Conservation (phyloP, 805 yeast species). For the Jamesozyma piceae region DNA sequence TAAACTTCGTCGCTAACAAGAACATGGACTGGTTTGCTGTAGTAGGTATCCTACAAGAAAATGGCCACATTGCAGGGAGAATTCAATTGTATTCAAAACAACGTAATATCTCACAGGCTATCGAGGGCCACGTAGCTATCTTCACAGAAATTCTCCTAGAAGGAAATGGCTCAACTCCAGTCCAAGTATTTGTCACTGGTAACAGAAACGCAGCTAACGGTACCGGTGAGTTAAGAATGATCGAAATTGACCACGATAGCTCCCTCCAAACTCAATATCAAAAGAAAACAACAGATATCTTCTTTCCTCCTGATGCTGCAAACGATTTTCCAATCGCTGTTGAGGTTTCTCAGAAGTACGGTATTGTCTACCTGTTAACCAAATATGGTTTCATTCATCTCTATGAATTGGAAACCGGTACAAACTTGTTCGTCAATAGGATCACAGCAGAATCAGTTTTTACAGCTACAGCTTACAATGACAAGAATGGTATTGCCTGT, state of each 20-base stretch:
- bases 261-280: constrained; percentile 65
- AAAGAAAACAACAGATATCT: constrained; percentile 85
- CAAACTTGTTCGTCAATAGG: constrained; percentile 88
- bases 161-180: constrained; percentile 56
- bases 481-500: constrained; percentile 77
- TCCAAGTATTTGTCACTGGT: constrained; percentile 88
- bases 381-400: constrained; percentile 94
- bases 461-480: constrained; percentile 68
- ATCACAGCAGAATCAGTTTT: constrained; percentile 93
- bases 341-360: constrained; percentile 76
- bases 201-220: constrained; percentile 75
- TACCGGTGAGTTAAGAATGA: constrained; percentile 73
- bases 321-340: constrained; percentile 94
- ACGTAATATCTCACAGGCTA: constrained; percentile 89
- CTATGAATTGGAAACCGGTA: constrained; percentile 88
- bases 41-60: constrained; percentile 90
- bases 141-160: constrained; percentile 71
- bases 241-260: constrained; percentile 91
- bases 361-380: constrained; percentile 80
- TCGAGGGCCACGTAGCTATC: constrained; percentile 94
- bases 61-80: constrained; percentile 91
- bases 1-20: constrained; percentile 76
- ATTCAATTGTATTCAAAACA: constrained; percentile 84
- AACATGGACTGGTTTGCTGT: constrained; percentile 87
- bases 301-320: constrained; percentile 92